These are phyloP conservation scores for Vitis hybrid DNA, from an alignment of 177 flowering plant species.

Conservation along the genomic window DNA sequence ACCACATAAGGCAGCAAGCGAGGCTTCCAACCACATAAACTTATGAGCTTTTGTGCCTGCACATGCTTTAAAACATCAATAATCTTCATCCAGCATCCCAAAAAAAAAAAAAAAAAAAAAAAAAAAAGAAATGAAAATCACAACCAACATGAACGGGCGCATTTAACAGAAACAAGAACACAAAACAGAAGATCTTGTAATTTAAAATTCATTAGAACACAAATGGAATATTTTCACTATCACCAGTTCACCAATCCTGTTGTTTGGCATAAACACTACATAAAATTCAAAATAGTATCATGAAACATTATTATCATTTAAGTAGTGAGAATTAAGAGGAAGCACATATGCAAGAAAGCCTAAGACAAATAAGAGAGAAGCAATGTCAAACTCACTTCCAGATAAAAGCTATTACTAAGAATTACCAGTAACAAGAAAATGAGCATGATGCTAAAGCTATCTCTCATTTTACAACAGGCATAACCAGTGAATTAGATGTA, in stretches of 20 bases:
- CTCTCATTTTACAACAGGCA: not conserved
- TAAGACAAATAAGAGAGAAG: conserved; percentile 2
- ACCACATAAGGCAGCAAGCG: conserved; percentile 77
- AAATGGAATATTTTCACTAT: not conserved
- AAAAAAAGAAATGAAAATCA: not conserved
- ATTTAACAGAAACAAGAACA: too few species aligned
- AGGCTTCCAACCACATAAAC: conserved; percentile 95
- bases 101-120: not conserved
- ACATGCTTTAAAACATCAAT: conserved; percentile 13
- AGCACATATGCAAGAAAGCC: not conserved
- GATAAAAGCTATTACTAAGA: not conserved
- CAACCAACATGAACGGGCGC: not conserved
- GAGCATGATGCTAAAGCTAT: not conserved
- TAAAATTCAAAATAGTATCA: not conserved
- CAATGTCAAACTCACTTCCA: not conserved
- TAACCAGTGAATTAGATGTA: too few species aligned
- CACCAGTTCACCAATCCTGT: not conserved
- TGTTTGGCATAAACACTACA: not conserved
- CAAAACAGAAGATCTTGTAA: too few species aligned
- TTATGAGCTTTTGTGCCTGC: conserved; percentile 85
- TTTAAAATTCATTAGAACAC: not conserved
- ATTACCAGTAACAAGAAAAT: not conserved
- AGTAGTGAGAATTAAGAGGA: too few species aligned
- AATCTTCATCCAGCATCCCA: not conserved
- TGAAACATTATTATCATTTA: not conserved